Conservation (phyloP, 306 rosid genomes). For the Cucurbita ficifolia region DNA sequence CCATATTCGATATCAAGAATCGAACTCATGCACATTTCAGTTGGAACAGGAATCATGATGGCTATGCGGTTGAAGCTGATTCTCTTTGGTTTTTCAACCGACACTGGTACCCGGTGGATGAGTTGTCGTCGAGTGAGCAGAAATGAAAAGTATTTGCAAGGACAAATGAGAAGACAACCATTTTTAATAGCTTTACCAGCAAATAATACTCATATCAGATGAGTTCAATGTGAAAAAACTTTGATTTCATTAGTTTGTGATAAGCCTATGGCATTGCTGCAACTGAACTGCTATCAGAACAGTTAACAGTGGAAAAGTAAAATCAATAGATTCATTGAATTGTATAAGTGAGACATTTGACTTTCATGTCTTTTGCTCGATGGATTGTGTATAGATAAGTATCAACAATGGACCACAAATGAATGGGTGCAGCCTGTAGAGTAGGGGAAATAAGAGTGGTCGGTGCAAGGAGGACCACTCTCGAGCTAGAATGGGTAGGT, state of each 20-base stretch:
- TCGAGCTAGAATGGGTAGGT: too few species aligned
- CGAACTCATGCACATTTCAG: conserved; percentile 64
- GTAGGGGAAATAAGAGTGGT: too few species aligned
- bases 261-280: background rate
- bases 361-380: background rate
- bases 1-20: conserved; percentile 57
- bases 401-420: too few species aligned
- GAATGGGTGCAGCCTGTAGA: too few species aligned
- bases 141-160: background rate
- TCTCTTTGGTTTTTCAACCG: conserved; percentile 57
- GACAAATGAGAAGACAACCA: background rate
- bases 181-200: background rate
- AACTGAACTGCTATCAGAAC: background rate
- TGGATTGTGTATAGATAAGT: too few species aligned
- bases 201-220: background rate
- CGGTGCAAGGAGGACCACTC: too few species aligned
- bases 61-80: conserved; percentile 58
- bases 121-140: conserved; percentile 18
- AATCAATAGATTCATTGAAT: too few species aligned
- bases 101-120: conserved; percentile 46
- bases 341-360: background rate
- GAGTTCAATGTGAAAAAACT: background rate
- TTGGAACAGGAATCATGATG: conserved; percentile 80
- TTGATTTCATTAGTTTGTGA: background rate
- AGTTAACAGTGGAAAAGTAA: too few species aligned